Evolutionary conservation across 2,329 filamentous ascomycete species (phyloP), one percentile per base, ranked within the genome.

Genomic region (Pseudonectria buxi): DNA sequence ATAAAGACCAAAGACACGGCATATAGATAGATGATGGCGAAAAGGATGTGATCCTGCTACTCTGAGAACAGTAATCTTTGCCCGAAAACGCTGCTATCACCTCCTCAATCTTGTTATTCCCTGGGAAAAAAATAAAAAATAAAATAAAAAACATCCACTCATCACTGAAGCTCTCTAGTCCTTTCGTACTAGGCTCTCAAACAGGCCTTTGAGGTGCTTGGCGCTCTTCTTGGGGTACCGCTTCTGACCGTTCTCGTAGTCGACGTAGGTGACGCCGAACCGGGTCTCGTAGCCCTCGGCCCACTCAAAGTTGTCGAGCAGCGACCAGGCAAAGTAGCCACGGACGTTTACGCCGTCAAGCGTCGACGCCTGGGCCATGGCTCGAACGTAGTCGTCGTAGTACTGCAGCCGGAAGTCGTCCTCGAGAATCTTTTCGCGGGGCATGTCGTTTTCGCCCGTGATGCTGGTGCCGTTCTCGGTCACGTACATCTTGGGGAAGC

Each of bases 281-380:
- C 86, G 74, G 28, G 86, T 92, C 65, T 86, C 81, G 55, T 90
- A 94, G 10, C 86, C 86, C 58, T 94, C 86, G n/a, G 86, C 84
- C 85, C 85, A 90, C 62, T 90, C 86, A 53, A 90, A 90, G 67
- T 90, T 90, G 63, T 94, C 87, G 74, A 94, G 76, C 45, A 94
- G 71, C 58, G 81, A 87, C 86, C 87, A 94, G 12, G 83, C 86
- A 68, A 90, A 77, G 62, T 92, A 94, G 4, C 80, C 86, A 48
- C 74, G 71, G 36, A 90, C 82, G 51, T 90, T 74, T 32, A 88
- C 84, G n/a, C 81, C 81, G 52, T 92, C 84, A 50, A 80, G 64
- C 34, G 71, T 67, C 26, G 75, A 74, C 2, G 87, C 85, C 51
- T 82, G 73, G 16, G 82, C 84, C 74, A 94, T 74, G 39, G 86